These are phyloP conservation scores for Kluyveromyces marxianus DNA, from an alignment of 1,139 yeast genomes.

Conservation along the genomic window DNA sequence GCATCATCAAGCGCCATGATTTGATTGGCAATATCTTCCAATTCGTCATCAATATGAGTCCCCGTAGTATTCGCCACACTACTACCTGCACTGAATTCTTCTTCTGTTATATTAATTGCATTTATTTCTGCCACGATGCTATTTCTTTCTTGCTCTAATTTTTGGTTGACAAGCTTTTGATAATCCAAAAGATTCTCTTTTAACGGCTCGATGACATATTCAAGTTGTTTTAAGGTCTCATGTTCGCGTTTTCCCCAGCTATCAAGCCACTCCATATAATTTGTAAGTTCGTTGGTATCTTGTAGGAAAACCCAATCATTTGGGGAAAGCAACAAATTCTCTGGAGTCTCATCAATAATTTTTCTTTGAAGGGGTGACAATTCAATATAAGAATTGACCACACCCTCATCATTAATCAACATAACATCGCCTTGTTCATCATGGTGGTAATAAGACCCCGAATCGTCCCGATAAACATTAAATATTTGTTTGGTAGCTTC, in stretches of 20 bases:
- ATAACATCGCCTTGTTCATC: slow-evolving; percentile 18
- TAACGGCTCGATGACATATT: slow-evolving; percentile 47
- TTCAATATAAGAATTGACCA: slow-evolving; percentile 23
- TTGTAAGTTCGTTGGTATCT: slow-evolving; percentile 47
- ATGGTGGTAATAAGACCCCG: slow-evolving; percentile 17
- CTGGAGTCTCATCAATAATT: slow-evolving; percentile 58
- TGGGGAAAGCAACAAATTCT: slow-evolving; percentile 41
- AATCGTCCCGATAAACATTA: slow-evolving; percentile 14
- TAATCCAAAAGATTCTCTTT: neutral
- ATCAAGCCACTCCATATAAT: slow-evolving; percentile 60
- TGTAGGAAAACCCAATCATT: slow-evolving; percentile 71
- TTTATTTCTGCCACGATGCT: slow-evolving; percentile 31
- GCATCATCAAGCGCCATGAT: slow-evolving; percentile 28
- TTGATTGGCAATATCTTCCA: slow-evolving; percentile 29
- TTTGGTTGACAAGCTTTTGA: neutral
- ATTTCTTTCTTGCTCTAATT: slow-evolving; percentile 37
- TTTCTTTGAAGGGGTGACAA: slow-evolving; percentile 52
- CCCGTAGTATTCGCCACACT: slow-evolving; percentile 14
- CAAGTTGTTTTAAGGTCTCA: slow-evolving; percentile 55
- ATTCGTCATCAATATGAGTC: slow-evolving; percentile 25
- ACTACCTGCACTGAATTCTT: slow-evolving; percentile 19
- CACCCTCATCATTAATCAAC: slow-evolving; percentile 39
- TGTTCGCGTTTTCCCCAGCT: slow-evolving; percentile 75
- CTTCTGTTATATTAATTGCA: slow-evolving; percentile 23
- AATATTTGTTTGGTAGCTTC: slow-evolving; percentile 25